Evolutionary conservation across 2,329 filamentous ascomycete genomes (phyloP).

Genomic region (Sporothrix variecibatus): DNA sequence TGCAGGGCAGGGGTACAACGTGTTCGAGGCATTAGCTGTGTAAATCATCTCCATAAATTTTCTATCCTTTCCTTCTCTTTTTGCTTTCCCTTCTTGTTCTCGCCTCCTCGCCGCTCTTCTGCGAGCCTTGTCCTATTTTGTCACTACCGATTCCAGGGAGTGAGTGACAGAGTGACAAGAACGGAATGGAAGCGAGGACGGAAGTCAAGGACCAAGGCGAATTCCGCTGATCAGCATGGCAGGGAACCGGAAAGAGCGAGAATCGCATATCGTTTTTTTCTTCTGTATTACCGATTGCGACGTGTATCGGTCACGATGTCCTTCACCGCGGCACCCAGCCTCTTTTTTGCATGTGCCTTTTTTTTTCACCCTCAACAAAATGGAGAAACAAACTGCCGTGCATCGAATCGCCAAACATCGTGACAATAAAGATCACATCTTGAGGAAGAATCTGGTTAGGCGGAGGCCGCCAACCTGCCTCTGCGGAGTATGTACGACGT

Average conservation of each 20-base stretch:
- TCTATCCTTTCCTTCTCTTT: not conserved
- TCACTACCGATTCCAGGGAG: not conserved
- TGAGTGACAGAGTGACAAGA: not conserved
- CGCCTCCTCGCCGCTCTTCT: not conserved
- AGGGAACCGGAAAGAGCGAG: not conserved
- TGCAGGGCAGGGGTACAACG: constrained; percentile 18
- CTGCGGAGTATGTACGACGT: not conserved
- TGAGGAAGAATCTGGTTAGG: constrained; percentile 8
- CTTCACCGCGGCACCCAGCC: not conserved
- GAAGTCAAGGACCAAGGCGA: not conserved
- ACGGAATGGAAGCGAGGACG: constrained; percentile 1
- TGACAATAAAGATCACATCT: not conserved
- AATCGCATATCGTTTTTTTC: not conserved
- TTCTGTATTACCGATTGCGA: not conserved
- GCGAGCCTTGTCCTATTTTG: not conserved
- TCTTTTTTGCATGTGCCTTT: not conserved
- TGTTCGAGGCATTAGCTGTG: not conserved
- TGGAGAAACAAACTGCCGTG: not conserved
- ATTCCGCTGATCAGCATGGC: constrained; percentile 1
- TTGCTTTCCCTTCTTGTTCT: not conserved
- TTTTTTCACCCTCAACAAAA: not conserved
- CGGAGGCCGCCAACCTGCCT: constrained; percentile 14
- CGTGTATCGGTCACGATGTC: not conserved
- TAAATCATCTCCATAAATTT: constrained; percentile 14
- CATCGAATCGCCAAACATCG: not conserved